Base-by-base conservation (phyloP, 192 early-diverging fungal genomes). In the Backusella mclennaniae region DNA sequence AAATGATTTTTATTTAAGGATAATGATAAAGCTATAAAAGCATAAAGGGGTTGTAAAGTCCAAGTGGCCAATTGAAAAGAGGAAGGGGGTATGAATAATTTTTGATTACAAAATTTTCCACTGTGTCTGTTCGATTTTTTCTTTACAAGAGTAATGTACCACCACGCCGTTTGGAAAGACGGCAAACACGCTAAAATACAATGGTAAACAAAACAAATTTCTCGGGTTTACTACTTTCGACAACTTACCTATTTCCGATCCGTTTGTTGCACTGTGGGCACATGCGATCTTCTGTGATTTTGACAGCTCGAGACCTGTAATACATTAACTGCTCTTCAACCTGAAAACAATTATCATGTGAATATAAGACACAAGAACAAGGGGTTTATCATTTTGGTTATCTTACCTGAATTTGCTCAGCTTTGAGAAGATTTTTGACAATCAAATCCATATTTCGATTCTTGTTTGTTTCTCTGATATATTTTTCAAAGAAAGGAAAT, bases 91-190 rank as follows among this genome's bases (percentile, higher is more conserved):
- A 31, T 75, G 63, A 35, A 68, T 53, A 36, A 12, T 39, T 23
- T 26, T 52, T 12, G 36, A 49, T 72, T 66, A 72, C 19, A 71
- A 39, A 35, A 69, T 53, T 44, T 83, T 83, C 77, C 81, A 79
- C 59, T 74, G 79, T 11, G 76, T 77, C 33, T 84, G 75, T 39
- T 84, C 82, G 31, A 80, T 80, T 49, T 84, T 84, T 39, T 90
- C 89, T 74, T 90, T 90, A 77, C 94, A 95, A 66, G 87, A 91
- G 69, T 92, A 90, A 84, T 95, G 94, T 5, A 93, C 88, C 9
- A 95, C 87, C 4, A 89, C 84, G 15, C 90, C 91, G 70, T 90
- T 87, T 2, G 92, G 91, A 80, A 90, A 93, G 2, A 87, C 87
- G 3, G 92, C 92, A 83, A 95, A 93, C 4, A 93, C 94, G 73